Evolutionary conservation across 2,329 filamentous ascomycete species (phyloP).

Genomic region (Neonectria hederae): DNA sequence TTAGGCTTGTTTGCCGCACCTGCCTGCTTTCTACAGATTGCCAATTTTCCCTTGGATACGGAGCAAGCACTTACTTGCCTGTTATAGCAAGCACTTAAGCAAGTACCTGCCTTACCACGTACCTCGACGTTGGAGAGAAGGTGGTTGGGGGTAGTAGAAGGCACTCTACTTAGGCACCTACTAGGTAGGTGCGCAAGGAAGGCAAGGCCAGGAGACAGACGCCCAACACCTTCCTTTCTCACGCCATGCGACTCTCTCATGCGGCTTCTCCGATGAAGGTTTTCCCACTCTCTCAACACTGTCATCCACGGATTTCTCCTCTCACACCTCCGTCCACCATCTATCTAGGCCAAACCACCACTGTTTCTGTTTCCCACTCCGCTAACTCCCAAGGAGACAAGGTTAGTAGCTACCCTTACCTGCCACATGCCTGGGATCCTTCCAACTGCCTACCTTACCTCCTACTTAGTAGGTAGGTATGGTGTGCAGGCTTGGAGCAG

Average conservation of each 20-base stretch:
- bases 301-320: not conserved
- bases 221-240: not conserved
- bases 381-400: not conserved
- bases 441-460: not conserved
- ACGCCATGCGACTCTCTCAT: not conserved
- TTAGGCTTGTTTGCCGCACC: not conserved
- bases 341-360: not conserved
- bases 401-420: not conserved
- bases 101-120: not conserved
- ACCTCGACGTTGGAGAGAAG: not conserved
- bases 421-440: not conserved
- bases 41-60: not conserved
- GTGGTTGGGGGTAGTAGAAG: too few species aligned
- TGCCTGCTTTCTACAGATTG: not conserved
- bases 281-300: not conserved
- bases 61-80: not conserved
- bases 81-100: not conserved
- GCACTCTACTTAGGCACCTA: too few species aligned
- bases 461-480: not conserved
- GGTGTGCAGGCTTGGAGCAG: not conserved
- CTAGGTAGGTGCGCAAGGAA: too few species aligned
- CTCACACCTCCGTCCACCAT: not conserved
- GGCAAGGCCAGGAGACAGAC: not conserved
- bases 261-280: not conserved
- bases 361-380: not conserved